Evolutionary conservation across 1,139 yeast species (phyloP), one percentile per base, ranked within the genome.

Genomic region (Pichia sorboxylosa): DNA sequence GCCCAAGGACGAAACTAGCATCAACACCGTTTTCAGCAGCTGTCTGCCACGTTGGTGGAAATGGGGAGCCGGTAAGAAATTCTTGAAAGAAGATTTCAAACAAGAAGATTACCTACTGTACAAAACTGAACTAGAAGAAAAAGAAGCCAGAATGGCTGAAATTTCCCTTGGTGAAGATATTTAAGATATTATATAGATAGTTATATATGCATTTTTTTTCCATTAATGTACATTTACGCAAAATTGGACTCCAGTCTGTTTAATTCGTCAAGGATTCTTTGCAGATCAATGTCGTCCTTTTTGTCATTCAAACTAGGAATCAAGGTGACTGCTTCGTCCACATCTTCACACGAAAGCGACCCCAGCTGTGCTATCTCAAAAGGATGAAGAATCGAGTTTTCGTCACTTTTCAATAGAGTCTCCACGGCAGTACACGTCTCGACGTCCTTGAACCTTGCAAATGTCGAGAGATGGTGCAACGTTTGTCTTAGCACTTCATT

Each of bases 351-450:
- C 27, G 92, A 84, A 43, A 90, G 64, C 3, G 94, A 83, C 1
- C 97, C 95, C 41, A 90, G 64, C 58, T 90, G 98, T 0, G 98
- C 95, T 35, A 84, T 66, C 58, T 90, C 99, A 55, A 90, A 92
- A 2, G 98, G 97, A 60, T 90, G 98, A 48, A 90, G 61, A 24
- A 76, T 76, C 4, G 66, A 63, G 51, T 69, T 74, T 33, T 69
- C 73, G 4, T 37, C 73, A 36, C 84, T 72, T 48, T 77, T 81
- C 48, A 87, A 63, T 44, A 87, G 62, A 48, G 81, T 81, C 51
- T 87, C 97, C 22, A 85, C 97, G 1, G 97, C 94, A 41, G 83
- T 79, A 23, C 93, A 90, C 0, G 96, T 83, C 41, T 87, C 90
- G 32, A 85, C 80, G 54, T 85, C 93, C 58, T 84, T 78, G 58